These are phyloP conservation scores for Fibroporia radiculosa DNA, from an alignment of 768 basidiomycete species.

Conservation along the genomic window DNA sequence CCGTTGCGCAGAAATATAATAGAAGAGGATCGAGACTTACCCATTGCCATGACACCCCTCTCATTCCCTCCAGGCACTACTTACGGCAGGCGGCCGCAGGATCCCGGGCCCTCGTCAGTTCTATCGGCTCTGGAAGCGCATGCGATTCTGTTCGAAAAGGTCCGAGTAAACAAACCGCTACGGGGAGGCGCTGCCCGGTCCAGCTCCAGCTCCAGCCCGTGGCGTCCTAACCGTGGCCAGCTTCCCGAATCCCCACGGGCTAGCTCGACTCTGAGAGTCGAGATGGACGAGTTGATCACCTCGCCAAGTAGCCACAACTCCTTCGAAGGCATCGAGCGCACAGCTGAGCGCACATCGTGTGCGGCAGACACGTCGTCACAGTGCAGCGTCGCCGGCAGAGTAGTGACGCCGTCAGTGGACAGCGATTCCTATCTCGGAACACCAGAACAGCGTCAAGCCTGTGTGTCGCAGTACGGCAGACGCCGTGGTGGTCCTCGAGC, in stretches of 20 bases:
- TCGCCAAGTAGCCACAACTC: constrained; percentile 33
- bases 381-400: neutral
- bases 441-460: constrained; percentile 29
- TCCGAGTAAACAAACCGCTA: constrained; percentile 34
- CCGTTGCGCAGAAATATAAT: too few relatives aligned
- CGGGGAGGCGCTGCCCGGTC: constrained; percentile 24
- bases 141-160: constrained; percentile 30
- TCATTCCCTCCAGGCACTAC: too few relatives aligned
- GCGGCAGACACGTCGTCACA: constrained; percentile 20
- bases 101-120: constrained; percentile 16
- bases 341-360: constrained; percentile 26
- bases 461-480: constrained; percentile 25
- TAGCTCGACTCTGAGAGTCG: constrained; percentile 40
- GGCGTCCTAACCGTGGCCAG: constrained; percentile 33
- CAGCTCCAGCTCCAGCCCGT: constrained; percentile 37
- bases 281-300: constrained; percentile 38
- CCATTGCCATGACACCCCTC: too few relatives aligned
- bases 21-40: too few relatives aligned
- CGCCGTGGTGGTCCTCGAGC: constrained; percentile 28
- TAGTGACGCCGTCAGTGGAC: neutral
- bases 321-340: constrained; percentile 30
- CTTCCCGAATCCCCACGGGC: constrained; percentile 31
- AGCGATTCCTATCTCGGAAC: constrained; percentile 37
- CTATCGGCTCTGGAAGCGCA: constrained; percentile 21
- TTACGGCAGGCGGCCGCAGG: too few relatives aligned